Percentiles rank a stretch among this genome's conserved stretches.
phyloP scores from a whole-genome alignment of 2,329 filamentous ascomycete species.

The Colletotrichum sp. region DNA sequence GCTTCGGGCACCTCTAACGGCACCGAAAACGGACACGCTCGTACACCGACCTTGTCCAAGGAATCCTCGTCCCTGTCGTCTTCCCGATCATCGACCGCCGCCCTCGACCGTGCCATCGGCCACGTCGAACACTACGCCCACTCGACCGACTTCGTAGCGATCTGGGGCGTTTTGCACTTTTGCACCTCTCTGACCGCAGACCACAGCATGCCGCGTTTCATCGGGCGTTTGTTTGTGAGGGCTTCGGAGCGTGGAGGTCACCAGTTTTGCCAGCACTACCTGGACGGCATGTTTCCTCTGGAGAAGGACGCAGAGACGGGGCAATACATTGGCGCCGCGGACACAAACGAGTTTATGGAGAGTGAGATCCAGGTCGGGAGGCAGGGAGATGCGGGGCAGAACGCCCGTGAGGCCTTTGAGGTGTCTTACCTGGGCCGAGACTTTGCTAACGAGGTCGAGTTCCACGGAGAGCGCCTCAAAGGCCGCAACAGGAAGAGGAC shows the following conservation, averaged over 20 bases:
- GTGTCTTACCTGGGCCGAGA: slow-evolving; percentile 49
- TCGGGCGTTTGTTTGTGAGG: slow-evolving; percentile 61
- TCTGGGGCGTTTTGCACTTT: slow-evolving; percentile 78
- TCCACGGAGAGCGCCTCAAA: slow-evolving; percentile 37
- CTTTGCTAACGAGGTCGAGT: slow-evolving; percentile 42
- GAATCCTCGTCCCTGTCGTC: slow-evolving; percentile 34
- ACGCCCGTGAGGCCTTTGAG: slow-evolving; percentile 51
- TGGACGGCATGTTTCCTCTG: slow-evolving; percentile 67
- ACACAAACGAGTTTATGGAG: slow-evolving; percentile 66
- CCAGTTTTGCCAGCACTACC: slow-evolving; percentile 65
- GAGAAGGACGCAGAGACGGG: slow-evolving; percentile 45
- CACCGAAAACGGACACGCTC: neutral
- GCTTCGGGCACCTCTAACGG: neutral
- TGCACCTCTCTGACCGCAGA: slow-evolving; percentile 27
- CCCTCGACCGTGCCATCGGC: slow-evolving; percentile 60
- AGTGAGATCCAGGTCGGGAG: slow-evolving; percentile 54
- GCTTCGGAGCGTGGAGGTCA: slow-evolving; percentile 51
- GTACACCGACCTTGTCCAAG: slow-evolving; percentile 14
- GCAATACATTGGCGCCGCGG: slow-evolving; percentile 45
- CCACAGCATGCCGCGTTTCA: slow-evolving; percentile 61
- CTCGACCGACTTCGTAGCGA: slow-evolving; percentile 73
- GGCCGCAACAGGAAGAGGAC: slow-evolving; percentile 27
- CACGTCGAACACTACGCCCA: slow-evolving; percentile 86
- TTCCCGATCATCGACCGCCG: slow-evolving; percentile 38
- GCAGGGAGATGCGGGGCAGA: slow-evolving; percentile 47